Percentiles rank a stretch among this genome's conserved stretches.
phyloP scores from a whole-genome alignment of 2,329 filamentous ascomycete genomes.

The Aspergillaceae sp. region DNA sequence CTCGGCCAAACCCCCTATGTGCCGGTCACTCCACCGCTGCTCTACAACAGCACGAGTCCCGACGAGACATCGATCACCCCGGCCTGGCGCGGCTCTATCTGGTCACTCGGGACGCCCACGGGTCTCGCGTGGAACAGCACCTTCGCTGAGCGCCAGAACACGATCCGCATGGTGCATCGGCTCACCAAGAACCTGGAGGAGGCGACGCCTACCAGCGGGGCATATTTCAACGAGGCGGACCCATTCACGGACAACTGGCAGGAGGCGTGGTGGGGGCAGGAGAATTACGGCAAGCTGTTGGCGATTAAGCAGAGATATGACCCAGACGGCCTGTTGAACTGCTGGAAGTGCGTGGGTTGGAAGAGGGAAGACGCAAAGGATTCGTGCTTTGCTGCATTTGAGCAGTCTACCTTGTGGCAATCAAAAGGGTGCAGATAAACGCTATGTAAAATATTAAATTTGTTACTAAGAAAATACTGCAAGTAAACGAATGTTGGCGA shows the following conservation, averaged over 20 bases:
- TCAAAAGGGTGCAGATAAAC: too few species aligned
- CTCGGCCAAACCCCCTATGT: slow-evolving; percentile 9
- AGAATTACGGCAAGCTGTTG: slow-evolving; percentile 12
- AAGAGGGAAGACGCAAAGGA: slow-evolving; percentile 6
- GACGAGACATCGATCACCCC: slow-evolving; percentile 10
- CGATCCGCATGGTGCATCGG: slow-evolving; percentile 6
- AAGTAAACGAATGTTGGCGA: too few species aligned
- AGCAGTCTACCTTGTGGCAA: background rate
- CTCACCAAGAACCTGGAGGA: slow-evolving; percentile 8
- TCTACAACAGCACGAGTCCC: slow-evolving; percentile 11
- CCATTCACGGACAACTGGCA: slow-evolving; percentile 11
- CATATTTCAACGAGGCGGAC: slow-evolving; percentile 14
- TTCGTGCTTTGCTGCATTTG: slow-evolving; percentile 6
- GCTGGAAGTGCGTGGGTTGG: slow-evolving; percentile 14
- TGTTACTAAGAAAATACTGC: too few species aligned
- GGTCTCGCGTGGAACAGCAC: slow-evolving; percentile 11
- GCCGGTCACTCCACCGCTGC: slow-evolving; percentile 9
- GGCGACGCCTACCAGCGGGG: slow-evolving; percentile 11
- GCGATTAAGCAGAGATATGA: slow-evolving; percentile 15
- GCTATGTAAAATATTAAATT: too few species aligned
- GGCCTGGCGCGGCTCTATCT: slow-evolving; percentile 13
- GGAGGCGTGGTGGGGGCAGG: slow-evolving; percentile 13
- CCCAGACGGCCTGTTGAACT: slow-evolving; percentile 8
- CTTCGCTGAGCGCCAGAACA: slow-evolving; percentile 5
- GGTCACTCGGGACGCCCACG: slow-evolving; percentile 9